Conservation (phyloP, 495 filamentous ascomycete species). For the Aspergillus cristatus region DNA sequence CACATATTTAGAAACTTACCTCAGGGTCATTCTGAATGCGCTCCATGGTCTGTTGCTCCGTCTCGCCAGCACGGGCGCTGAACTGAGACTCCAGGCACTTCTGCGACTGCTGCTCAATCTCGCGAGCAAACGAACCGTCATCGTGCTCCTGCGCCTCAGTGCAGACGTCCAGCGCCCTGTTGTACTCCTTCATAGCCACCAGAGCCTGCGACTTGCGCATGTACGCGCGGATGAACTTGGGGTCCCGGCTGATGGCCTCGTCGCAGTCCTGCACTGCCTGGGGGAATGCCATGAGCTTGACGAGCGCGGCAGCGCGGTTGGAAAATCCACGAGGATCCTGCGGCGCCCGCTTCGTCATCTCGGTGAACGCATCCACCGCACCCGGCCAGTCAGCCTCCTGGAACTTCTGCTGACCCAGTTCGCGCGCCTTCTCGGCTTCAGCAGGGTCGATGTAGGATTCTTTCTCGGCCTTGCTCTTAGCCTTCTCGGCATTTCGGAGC, state of each 20-base stretch:
- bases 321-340: conserved; percentile 91
- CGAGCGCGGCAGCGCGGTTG: conserved; percentile 92
- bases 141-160: conserved; percentile 72
- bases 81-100: conserved; percentile 93
- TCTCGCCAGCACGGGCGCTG: conserved; percentile 81
- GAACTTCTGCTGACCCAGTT: conserved; percentile 91
- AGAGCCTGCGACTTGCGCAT: conserved; percentile 89
- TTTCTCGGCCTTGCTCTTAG: conserved; percentile 66
- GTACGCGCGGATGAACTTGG: conserved; percentile 90
- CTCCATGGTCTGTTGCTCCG: conserved; percentile 91
- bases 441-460: conserved; percentile 79
- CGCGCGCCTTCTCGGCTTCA: conserved; percentile 91
- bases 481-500: conserved; percentile 86
- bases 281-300: conserved; percentile 94
- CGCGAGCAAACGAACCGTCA: conserved; percentile 65
- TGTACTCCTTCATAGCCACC: conserved; percentile 96
- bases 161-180: conserved; percentile 83
- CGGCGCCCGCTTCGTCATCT: conserved; percentile 95
- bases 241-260: conserved; percentile 78
- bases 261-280: conserved; percentile 90
- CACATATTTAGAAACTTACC: conserved; percentile 43
- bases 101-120: conserved; percentile 90
- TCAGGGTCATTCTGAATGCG: conserved; percentile 88
- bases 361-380: conserved; percentile 87
- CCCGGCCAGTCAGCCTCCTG: conserved; percentile 94